These are phyloP conservation scores for Phytophthora cactorum DNA, from an alignment of 352 stramenopile species.

Conservation along the genomic window DNA sequence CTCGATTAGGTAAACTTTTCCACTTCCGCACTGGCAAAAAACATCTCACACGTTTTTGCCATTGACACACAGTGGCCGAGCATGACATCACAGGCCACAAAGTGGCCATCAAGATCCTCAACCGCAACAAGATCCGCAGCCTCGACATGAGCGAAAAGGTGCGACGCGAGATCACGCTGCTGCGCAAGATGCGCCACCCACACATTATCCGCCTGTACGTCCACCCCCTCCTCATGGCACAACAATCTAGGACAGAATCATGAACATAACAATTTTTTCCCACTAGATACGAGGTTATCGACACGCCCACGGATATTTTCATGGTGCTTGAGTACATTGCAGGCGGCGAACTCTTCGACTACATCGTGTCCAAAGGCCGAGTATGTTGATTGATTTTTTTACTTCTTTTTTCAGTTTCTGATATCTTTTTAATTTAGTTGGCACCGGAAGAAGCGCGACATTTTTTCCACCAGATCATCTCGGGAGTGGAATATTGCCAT, in stretches of 20 bases:
- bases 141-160: slow-evolving; percentile 99
- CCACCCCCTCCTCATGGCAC: neutral
- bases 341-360: slow-evolving; percentile 97
- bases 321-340: slow-evolving; percentile 95
- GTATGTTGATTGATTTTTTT: slow-evolving; percentile 43
- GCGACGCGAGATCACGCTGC: slow-evolving; percentile 98
- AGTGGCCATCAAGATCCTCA: slow-evolving; percentile 99
- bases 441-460: slow-evolving; percentile 97
- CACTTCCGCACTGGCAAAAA: slow-evolving; percentile 6
- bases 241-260: neutral
- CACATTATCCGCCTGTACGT: slow-evolving; percentile 99
- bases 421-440: slow-evolving; percentile 66
- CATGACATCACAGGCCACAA: slow-evolving; percentile 99
- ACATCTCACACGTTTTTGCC: neutral
- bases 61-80: slow-evolving; percentile 87
- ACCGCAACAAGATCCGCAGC: slow-evolving; percentile 98
- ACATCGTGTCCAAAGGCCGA: slow-evolving; percentile 98
- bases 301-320: slow-evolving; percentile 99
- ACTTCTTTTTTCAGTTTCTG: slow-evolving; percentile 9
- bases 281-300: slow-evolving; percentile 96
- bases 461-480: slow-evolving; percentile 99
- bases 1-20: slow-evolving; percentile 11
- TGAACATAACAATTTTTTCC: slow-evolving; percentile 5
- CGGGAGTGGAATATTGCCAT: slow-evolving; percentile 99
- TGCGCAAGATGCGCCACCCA: slow-evolving; percentile 98